phyloP scores from a whole-genome alignment of 495 filamentous ascomycete species.

The Neurospora sp. region DNA sequence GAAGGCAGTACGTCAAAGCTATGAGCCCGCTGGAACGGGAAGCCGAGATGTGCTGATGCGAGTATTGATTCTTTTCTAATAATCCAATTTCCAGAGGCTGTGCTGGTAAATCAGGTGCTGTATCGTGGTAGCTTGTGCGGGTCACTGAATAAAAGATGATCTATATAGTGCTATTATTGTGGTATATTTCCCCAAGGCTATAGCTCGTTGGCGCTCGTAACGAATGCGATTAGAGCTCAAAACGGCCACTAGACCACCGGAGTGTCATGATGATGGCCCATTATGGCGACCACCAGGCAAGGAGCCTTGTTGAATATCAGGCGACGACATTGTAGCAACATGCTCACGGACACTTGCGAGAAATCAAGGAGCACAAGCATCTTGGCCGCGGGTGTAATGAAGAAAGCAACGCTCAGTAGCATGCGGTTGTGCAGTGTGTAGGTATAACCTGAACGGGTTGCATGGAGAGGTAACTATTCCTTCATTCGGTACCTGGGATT shows the following conservation, averaged over 20 bases:
- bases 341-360: background rate
- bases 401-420: background rate
- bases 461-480: background rate
- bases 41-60: background rate
- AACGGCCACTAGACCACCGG: background rate
- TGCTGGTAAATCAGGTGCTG: background rate
- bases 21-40: background rate
- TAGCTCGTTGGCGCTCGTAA: background rate
- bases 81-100: background rate
- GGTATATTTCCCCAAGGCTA: background rate
- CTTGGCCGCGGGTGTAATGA: background rate
- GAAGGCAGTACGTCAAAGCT: background rate
- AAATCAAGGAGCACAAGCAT: background rate
- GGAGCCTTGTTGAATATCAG: background rate
- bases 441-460: background rate
- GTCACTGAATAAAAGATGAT: background rate
- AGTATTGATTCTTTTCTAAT: background rate
- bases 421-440: background rate
- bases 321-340: background rate
- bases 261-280: background rate
- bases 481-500: conserved; percentile 5
- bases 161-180: background rate
- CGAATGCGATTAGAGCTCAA: background rate
- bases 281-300: background rate
- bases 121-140: background rate